These are phyloP conservation scores for Lipomyces spencermartinsiae DNA, from an alignment of 805 yeast species.

Conservation along the genomic window DNA sequence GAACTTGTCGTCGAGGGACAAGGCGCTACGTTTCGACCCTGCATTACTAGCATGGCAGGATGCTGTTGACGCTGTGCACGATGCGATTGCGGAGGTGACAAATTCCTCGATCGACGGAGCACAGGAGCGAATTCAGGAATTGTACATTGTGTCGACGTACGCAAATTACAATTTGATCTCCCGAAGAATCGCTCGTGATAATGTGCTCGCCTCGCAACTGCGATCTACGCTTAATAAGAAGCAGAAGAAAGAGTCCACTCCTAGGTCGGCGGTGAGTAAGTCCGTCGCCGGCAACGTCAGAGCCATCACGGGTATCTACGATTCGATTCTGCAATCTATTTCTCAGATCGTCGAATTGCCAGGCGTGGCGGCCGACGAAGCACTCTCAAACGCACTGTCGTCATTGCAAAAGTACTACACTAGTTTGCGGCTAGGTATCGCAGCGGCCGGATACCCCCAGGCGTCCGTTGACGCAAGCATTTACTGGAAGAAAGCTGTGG, in stretches of 20 bases:
- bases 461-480: constrained; percentile 32
- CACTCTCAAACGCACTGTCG: constrained; percentile 60
- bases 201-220: constrained; percentile 28
- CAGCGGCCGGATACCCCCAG: constrained; percentile 22
- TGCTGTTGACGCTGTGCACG: constrained; percentile 64
- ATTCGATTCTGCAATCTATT: constrained; percentile 59
- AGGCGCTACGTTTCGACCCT: constrained; percentile 54
- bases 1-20: not conserved
- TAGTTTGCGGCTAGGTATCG: constrained; percentile 39
- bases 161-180: constrained; percentile 71
- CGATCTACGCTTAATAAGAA: constrained; percentile 19
- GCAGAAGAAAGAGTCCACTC: constrained; percentile 5
- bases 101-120: constrained; percentile 44
- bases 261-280: constrained; percentile 4
- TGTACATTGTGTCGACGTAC: constrained; percentile 76
- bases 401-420: constrained; percentile 56
- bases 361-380: constrained; percentile 89
- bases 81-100: constrained; percentile 50
- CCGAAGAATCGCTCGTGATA: constrained; percentile 75
- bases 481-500: constrained; percentile 33
- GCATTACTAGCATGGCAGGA: constrained; percentile 72
- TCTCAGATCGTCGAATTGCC: constrained; percentile 77
- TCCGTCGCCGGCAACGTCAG: constrained; percentile 26
- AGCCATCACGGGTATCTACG: constrained; percentile 56
- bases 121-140: constrained; percentile 62